Base-by-base conservation (phyloP, 2,329 filamentous ascomycete species). In the Exophiala lecanii-corni region DNA sequence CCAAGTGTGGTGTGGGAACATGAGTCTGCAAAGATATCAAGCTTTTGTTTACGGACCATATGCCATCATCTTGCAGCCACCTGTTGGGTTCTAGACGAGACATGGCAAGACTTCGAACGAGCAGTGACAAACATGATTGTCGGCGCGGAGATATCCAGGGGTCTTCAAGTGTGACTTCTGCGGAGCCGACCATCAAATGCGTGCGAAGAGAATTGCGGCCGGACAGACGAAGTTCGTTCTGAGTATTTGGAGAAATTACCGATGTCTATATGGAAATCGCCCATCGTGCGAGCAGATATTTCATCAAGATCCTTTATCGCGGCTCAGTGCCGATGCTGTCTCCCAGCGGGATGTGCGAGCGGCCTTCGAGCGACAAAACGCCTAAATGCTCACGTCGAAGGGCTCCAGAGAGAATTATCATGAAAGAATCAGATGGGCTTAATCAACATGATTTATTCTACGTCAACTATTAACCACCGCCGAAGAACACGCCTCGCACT, bases 121-220 rank as follows among this genome's bases (percentile, higher is more conserved):
- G 36, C 35, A 21, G 35, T 47, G 25, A 15, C 13, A 40, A 35
- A 26, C 15, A 43, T 47, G 36, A 41, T 23, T 41, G 43, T 16
- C n/a, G 30, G 43, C 40, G 40, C 40, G 31, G 39, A 43, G 34
- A 43, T 34, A 36, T 39, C 15, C 26, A 13, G 41, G 39, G 18
- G 26, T 47, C 16, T 47, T 45, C 38, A 50, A 50, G 41, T 50
- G 47, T 37, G 16, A 36, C 17, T 47, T 44, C 44, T 47, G 44
- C 41, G 47, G 44, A 25, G 39, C 37, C 41, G 41, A 47, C 37
- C 32, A 44, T 23, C 20, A 36, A 33, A 7, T 50, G 16, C 33
- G 41, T 16, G 21, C 42, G 36, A 25, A 38, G 25, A 43, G 41
- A 16, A 25, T 2, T 21, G 20, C 18, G 18, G 43, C 19, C 25